Evolutionary conservation across 2,329 filamentous ascomycete species (phyloP), one percentile per base, ranked within the genome.

Genomic region (Penicillium sp.): DNA sequence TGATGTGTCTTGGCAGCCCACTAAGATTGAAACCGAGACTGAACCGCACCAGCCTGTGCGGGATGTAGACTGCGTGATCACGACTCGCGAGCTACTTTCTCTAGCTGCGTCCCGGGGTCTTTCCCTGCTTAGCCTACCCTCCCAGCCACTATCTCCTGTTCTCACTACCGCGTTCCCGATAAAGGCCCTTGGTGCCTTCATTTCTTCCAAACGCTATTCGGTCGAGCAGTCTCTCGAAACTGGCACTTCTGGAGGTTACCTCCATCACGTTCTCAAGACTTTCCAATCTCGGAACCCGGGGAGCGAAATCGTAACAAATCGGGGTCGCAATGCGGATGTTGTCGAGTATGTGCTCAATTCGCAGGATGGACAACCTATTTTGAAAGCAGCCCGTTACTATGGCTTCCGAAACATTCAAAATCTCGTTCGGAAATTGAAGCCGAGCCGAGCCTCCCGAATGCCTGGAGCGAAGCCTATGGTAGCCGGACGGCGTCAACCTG

Each of bases 321-420:
- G 90, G 40, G 95, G 95, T 40, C 87, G 95, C 43, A 99, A 99
- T 73, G 86, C 88, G 30, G 95, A 99, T 74, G 94, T 98, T 0
- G 84, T 93, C 30, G 95, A 98, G 71, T 97, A 95, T 74, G 82
- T 84, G 2, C 83, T 97, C 25, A 78, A 85, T 1, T 84, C 85
- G 16, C 14, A 80, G 78, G 54, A 81, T 2, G 84, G 84, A 10
- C 80, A 87, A 63, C 78, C 83, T 3, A 76, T 96, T 2, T 87
- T 96, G 79, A 91, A 87, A 73, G 90, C 92, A 22, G 94, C 94
- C 4, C 88, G 95, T 55, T 99, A 94, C 77, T 99, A 99, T 75
- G 95, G 95, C 6, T 99, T 99, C 82, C 86, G 95, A 55, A 99
- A 99, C 73, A 99, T 99, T 64, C 95, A 98, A 76, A 99, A 99